Percentiles rank a stretch among this genome's conserved stretches.
Evolutionary conservation across 306 rosid species (phyloP).

Genomic region (Pyrus communis): DNA sequence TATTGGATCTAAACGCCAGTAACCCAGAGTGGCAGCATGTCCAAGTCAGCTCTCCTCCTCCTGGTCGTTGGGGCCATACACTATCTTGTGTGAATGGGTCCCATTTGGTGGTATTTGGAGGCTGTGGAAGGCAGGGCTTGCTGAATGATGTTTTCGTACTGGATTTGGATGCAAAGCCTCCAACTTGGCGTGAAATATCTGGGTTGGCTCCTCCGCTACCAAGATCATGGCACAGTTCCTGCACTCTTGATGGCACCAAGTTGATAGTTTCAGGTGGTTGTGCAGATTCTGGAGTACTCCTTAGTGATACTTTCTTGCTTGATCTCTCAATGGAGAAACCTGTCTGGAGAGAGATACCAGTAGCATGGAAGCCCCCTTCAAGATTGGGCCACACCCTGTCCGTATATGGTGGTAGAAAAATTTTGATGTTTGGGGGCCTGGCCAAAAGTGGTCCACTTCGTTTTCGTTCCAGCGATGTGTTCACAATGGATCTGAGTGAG

Average conservation of each 20-base stretch:
- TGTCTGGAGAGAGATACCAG: constrained; percentile 96
- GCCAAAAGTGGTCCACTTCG: constrained; percentile 98
- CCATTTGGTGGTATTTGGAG: constrained; percentile 92
- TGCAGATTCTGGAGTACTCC: constrained; percentile 97
- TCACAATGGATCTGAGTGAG: constrained; percentile 93
- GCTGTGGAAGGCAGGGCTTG: constrained; percentile 95
- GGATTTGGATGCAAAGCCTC: constrained; percentile 92
- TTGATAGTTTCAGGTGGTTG: constrained; percentile 99
- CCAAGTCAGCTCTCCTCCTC: constrained; percentile 98
- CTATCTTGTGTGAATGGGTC: constrained; percentile 97
- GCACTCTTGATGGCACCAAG: constrained; percentile 98
- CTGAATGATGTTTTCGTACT: constrained; percentile 94
- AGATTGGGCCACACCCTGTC: constrained; percentile 93
- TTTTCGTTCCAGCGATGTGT: constrained; percentile 93
- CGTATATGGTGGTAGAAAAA: constrained; percentile 96
- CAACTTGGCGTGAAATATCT: constrained; percentile 97
- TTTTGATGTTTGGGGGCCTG: constrained; percentile 97
- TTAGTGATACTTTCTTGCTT: constrained; percentile 91
- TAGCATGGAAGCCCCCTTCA: constrained; percentile 95
- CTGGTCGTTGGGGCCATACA: constrained; percentile 99
- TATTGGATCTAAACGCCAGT: constrained; percentile 78
- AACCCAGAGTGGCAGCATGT: constrained; percentile 98
- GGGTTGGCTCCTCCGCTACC: constrained; percentile 99
- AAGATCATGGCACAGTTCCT: constrained; percentile 99
- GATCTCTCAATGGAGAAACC: constrained; percentile 98